These are phyloP conservation scores for Globisporangium recalcitrans DNA, from an alignment of 352 stramenopile species.

Conservation along the genomic window DNA sequence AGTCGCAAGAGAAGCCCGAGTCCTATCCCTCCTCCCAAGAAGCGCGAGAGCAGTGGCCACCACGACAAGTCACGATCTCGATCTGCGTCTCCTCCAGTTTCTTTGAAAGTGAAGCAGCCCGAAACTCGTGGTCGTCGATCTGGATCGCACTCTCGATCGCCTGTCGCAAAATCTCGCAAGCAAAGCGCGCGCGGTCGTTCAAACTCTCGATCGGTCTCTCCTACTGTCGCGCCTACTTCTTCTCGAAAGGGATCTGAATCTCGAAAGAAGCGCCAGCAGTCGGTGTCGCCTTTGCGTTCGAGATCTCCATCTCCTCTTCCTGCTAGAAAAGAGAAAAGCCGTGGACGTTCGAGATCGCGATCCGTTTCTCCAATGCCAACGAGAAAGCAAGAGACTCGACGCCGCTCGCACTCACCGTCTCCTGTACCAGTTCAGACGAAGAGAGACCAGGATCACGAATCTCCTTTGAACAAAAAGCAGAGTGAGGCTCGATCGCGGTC, in stretches of 20 bases:
- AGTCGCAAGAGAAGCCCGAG: constrained; percentile 1
- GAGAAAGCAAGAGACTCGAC: constrained; percentile 2
- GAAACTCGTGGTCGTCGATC: constrained; percentile 19
- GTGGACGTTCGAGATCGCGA: neutral
- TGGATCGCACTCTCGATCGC: constrained; percentile 30
- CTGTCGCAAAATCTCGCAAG: constrained; percentile 20
- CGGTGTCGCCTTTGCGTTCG: neutral
- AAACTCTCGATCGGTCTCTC: constrained; percentile 8
- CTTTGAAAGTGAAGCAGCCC: constrained; percentile 11
- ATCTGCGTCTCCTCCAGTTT: constrained; percentile 19
- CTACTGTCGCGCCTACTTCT: neutral
- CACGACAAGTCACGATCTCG: constrained; percentile 23
- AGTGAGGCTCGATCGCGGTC: constrained; percentile 7
- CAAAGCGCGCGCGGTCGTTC: constrained; percentile 1
- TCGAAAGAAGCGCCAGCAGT: neutral
- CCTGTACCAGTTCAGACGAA: neutral
- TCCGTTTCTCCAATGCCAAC: neutral
- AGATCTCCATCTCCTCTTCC: constrained; percentile 1
- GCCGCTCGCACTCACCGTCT: constrained; percentile 5
- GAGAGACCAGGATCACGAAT: neutral
- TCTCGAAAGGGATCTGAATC: neutral
- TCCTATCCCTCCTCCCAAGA: constrained; percentile 6
- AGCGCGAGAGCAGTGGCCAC: constrained; percentile 21
- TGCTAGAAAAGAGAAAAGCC: neutral
- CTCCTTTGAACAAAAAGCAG: neutral